Evolutionary conservation across 78 protist genomes (phyloP), one percentile per base, ranked within the genome.

Genomic region (Dictyostelium capitatum): DNA sequence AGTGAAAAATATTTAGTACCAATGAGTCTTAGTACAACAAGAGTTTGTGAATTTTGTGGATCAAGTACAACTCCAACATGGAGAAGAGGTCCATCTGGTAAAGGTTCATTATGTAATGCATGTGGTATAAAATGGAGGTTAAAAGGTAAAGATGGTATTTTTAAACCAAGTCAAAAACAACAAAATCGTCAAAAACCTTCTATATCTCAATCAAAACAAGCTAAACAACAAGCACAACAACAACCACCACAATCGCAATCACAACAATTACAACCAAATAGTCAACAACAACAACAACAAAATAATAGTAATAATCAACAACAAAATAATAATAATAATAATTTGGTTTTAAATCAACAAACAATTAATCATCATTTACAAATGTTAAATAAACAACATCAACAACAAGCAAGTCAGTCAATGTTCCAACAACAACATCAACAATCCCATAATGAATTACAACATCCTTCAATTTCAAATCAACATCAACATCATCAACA

Each of bases 11-110:
- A 50, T 51, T 47, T 32, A 11, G 14, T 53, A 28, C 48, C 75
- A 67, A 67, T 67, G 75, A 37, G 43, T 37, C 43, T 37, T 37
- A 67, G 75, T 32, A 41, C 75, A 57, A n/a, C 48, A 23, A 81
- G 96, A 79, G 64, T 83, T 57, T 92, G 96, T 41, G 96, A 92
- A 65, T 92, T 92, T 83, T 92, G 96, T 80, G 82, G 83, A 1
- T 73, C 91, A 19, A 41, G 70, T 4, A 50, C 54, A 53, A 92
- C 96, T 9, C 96, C 96, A 78, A 84, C 90, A 59, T 92, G 96
- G 96, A 83, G 96, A 83, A 48, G 96, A 51, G 96, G 96, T 77
- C 96, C 96, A 77, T 92, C 96, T 8, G 96, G 96, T 5, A 92
- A 92, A 92, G 91, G 93, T 30, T 84, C 96, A 8, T 59, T 92